Base-by-base conservation (phyloP, 805 yeast species). In the Myxozyma sirexii region DNA sequence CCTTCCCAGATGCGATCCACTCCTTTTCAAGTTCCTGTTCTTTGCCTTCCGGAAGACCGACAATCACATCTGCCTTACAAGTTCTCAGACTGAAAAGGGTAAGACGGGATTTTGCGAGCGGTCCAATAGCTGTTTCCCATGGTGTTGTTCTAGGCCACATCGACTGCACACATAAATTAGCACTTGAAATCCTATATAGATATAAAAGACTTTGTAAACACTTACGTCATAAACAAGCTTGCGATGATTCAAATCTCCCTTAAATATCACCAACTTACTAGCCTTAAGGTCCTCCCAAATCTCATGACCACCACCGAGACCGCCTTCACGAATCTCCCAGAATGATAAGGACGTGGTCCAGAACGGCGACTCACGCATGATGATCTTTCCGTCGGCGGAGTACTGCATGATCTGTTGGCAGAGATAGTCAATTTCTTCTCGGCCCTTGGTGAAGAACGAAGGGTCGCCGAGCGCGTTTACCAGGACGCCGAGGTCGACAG, bases 231-330 rank as follows among this genome's bases (percentile, higher is more conserved):
- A 97, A 1, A 96, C 88, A 60, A 96, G 76, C 74, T 94, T 94
- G 75, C 99, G 84, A 76, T 96, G 93, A 77, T 94, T 94, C 75
- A 94, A 80, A 70, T 94, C 99, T 59, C 99, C 99, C 76, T 94
- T 94, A 74, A 93, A 87, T 63, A 94, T 84, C 19, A 89, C 82
- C 54, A 85, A 78, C 12, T 96, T 87, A 15, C 84, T 76, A 26
- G 70, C 68, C 60, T 76, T 72, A 64, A 94, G 77, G 56, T 84
- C 84, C 5, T 80, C 71, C 75, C 87, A 85, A 26, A 90, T 76
- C 51, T 79, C 81, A 4, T 80, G 77, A 53, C 90, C 92, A 46
- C 85, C 83, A 46, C 77, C 76, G 1, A 74, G 74, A 59, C 86
- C 88, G 23, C 70, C 60, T 19, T 82, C 76, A 19, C 75, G 72